Evolutionary conservation across 805 yeast genomes (phyloP), one percentile per base, ranked within the genome.

Genomic region (Candida boleticola): DNA sequence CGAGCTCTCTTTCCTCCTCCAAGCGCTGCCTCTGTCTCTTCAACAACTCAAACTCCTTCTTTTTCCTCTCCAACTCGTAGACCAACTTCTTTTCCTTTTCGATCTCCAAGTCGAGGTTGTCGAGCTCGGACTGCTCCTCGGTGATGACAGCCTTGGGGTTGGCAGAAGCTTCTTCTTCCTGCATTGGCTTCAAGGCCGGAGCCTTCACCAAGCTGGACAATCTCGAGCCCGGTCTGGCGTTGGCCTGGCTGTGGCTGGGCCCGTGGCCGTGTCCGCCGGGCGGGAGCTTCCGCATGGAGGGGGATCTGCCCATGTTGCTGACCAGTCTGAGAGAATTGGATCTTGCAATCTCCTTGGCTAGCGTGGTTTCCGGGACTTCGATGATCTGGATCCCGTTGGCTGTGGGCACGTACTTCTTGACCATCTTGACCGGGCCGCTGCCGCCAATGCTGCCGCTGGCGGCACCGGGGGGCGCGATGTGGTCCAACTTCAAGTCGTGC

Each of bases 371-470:
- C 0, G 89, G 86, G 3, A 85, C 89, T 50, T 85, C 90, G 3
- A 85, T 68, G 7, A 83, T 71, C 38, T 82, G 76, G 42, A 85
- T 69, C 11, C 93, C 93, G 51, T 78, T 73, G 3, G 86, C 81
- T 1, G 89, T 82, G 2, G 93, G 92, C 36, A 85, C 73, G 63
- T 84, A 85, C 48, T 79, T 82, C 49, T 81, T 83, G 7, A 83
- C 75, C 64, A 76, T 82, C 41, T 66, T 75, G 11, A 54, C 60
- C 14, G 49, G 42, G 38, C 5, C 38, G 17, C 34, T 18, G 13
- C 30, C 29, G 13, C 36, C 32, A 11, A 7, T 11, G 22, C 13
- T 7, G 11, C 32, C 32, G 9, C 9, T 6, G 14, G 13, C 32
- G 17, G n/a, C 6, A 6, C 22, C 18, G 11, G 11, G 22, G 4